Evolutionary conservation across 495 filamentous ascomycete species (phyloP), one percentile per base, ranked within the genome.

Genomic region (Neurospora sp.): DNA sequence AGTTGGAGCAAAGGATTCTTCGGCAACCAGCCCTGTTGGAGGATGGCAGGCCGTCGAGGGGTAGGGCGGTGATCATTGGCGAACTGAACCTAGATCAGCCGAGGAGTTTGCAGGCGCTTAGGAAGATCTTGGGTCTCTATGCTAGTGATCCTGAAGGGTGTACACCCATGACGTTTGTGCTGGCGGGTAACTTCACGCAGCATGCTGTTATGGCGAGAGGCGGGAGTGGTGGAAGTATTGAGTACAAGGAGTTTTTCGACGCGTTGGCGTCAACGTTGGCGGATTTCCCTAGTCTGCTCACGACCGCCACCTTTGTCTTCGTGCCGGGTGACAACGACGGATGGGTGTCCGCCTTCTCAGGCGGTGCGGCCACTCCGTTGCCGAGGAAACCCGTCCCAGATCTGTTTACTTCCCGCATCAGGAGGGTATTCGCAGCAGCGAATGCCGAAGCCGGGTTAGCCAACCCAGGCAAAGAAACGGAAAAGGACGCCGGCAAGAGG

Each of bases 281-380:
- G 9, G 94, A 98, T 54, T 97, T 93, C 80, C 94, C 92, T n/a
- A 85, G 87, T 0, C 84, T 98, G 8, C 86, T 97, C n/a, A 90
- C 91, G 41, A 84, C 87, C 23, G 90, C 93, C 3, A 95, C 93
- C 0, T 96, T 97, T 76, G 82, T 97, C 14, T 97, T 98, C 76
- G 92, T 99, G 0, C 96, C 96, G 2, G 95, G 95, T 49, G 95
- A 98, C 79, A 96, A 97, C 80, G 96, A 99, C 79, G 93, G 94
- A 12, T 99, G 96, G 96, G 82, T 84, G 3, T 95, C 93, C 0
- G 88, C 93, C 4, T 97, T 97, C 81, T 91, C 91, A 3, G 91
- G 89, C 14, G 96, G 96, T n/a, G 91, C 93, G 54, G 88, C 93
- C 1, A 87, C 90, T 1, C 86, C 90, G 9, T 78, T 98, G 14